These are phyloP conservation scores for Pilaira anomala DNA, from an alignment of 192 early-diverging fungal genomes.

Conservation along the genomic window DNA sequence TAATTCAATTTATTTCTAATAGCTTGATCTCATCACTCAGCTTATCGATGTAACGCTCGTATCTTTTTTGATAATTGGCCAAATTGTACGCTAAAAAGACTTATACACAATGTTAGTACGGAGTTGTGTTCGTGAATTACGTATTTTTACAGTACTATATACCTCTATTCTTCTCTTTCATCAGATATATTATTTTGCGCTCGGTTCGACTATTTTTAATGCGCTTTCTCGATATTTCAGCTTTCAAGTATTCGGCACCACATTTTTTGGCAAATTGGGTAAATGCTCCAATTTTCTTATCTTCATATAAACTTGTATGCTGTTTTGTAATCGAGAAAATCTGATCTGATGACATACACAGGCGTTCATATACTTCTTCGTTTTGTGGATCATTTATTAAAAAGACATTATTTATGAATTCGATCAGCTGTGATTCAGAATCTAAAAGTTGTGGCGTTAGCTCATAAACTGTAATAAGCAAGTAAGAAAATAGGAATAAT, in stretches of 20 bases:
- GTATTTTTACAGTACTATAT: conserved; percentile 6
- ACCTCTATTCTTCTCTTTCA: conserved; percentile 12
- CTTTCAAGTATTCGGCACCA: conserved; percentile 10
- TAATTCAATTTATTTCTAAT: too few relatives aligned
- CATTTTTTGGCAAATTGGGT: conserved; percentile 7
- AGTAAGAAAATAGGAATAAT: too few relatives aligned
- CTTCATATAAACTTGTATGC: conserved; percentile 11
- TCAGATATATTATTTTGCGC: conserved; percentile 7
- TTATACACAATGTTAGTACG: not conserved
- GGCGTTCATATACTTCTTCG: conserved; percentile 8
- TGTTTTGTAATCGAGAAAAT: not conserved
- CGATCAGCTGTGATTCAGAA: conserved; percentile 14
- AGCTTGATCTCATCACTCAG: too few relatives aligned
- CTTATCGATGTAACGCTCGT: conserved; percentile 3
- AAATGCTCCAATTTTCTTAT: conserved; percentile 1
- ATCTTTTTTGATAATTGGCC: conserved; percentile 13
- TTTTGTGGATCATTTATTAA: conserved; percentile 8
- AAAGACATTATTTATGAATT: not conserved
- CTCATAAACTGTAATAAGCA: conserved; percentile 14
- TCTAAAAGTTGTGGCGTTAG: conserved; percentile 6
- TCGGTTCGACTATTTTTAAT: conserved; percentile 1
- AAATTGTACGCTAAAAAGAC: conserved; percentile 17
- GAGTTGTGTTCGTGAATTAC: conserved; percentile 14
- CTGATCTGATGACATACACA: not conserved
- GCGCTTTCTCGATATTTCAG: conserved; percentile 9